Conservation (phyloP, 2,329 filamentous ascomycete species). For the Ophiostoma ips region DNA sequence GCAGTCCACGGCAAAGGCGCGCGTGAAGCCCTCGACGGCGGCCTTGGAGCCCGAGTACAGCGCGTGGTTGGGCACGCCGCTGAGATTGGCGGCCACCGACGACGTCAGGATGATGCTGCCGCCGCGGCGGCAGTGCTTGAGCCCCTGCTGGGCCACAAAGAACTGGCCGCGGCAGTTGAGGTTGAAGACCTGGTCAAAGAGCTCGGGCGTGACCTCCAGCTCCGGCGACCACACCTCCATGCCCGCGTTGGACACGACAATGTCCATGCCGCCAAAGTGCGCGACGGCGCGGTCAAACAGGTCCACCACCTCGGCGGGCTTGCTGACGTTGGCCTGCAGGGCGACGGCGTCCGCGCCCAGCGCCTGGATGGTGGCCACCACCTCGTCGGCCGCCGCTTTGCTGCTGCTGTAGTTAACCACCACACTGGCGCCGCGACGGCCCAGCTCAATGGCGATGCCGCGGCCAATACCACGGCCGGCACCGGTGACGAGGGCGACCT, state of each 20-base stretch:
- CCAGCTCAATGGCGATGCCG: constrained; percentile 54
- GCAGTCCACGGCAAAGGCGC: constrained; percentile 58
- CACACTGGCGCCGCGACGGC: constrained; percentile 47
- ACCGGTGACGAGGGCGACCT: constrained; percentile 49
- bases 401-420: constrained; percentile 54
- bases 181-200: constrained; percentile 59
- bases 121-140: constrained; percentile 54
- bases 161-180: constrained; percentile 60
- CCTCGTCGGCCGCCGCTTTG: constrained; percentile 37
- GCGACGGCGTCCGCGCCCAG: constrained; percentile 44
- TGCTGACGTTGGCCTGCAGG: constrained; percentile 51
- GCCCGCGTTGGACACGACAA: constrained; percentile 59
- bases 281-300: constrained; percentile 52
- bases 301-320: constrained; percentile 41
- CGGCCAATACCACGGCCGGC: constrained; percentile 52
- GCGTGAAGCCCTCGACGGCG: constrained; percentile 59
- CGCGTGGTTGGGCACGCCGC: constrained; percentile 54
- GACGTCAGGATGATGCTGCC: constrained; percentile 62
- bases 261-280: constrained; percentile 56
- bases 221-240: constrained; percentile 59
- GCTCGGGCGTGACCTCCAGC: constrained; percentile 54
- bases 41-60: constrained; percentile 61
- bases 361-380: constrained; percentile 39
- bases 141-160: constrained; percentile 64
- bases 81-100: constrained; percentile 51